phyloP scores from a whole-genome alignment of 2,329 filamentous ascomycete genomes.

The Alternaria brassicae region DNA sequence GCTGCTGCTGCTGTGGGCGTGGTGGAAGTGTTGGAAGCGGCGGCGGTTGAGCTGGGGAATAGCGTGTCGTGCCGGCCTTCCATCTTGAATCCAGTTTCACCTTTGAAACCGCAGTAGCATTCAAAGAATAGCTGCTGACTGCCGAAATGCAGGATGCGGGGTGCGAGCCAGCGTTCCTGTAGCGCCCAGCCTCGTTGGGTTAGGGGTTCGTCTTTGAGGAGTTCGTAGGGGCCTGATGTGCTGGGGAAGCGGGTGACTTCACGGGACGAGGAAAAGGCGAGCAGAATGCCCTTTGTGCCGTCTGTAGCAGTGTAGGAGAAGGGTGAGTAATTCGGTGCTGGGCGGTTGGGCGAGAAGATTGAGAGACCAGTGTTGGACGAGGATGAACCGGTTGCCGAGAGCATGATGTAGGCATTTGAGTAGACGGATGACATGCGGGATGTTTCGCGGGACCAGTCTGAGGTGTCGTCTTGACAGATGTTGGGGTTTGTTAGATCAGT shows the following conservation, averaged over 20 bases:
- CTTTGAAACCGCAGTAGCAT: not conserved
- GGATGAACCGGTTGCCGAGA: not conserved
- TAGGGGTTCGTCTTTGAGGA: not conserved
- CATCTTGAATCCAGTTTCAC: not conserved
- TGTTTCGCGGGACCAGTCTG: not conserved
- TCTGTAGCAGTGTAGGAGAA: not conserved
- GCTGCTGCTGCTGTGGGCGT: not conserved
- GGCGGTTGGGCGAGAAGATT: not conserved
- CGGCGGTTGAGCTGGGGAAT: not conserved
- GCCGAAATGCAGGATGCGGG: not conserved
- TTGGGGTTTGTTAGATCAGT: not conserved
- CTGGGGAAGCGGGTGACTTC: not conserved
- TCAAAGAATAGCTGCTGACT: not conserved
- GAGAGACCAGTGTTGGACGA: not conserved
- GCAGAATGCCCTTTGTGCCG: not conserved
- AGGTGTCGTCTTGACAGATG: not conserved
- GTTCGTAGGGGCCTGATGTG: not conserved
- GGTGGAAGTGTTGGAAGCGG: not conserved
- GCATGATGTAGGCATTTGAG: constrained; percentile 5
- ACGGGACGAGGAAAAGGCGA: not conserved
- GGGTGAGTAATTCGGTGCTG: not conserved
- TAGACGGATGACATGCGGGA: not conserved
- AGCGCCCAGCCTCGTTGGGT: not conserved
- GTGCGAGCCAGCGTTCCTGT: not conserved
- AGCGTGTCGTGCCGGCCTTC: not conserved